Base-by-base conservation (phyloP, 2,329 filamentous ascomycete species). In the Alternaria triticimaculans region DNA sequence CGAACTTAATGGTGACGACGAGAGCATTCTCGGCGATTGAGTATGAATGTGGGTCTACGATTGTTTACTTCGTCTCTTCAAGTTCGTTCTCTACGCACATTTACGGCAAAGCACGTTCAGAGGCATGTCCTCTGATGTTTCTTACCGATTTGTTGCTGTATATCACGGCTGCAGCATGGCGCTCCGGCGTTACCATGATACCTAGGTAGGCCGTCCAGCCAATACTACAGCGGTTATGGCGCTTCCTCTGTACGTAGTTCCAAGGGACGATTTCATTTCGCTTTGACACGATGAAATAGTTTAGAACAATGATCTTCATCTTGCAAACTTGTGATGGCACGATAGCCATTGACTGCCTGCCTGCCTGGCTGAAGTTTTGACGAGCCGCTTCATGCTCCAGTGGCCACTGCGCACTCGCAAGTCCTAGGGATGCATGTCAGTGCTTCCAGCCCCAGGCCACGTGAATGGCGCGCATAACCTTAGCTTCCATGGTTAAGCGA, bases 11-110 rank as follows among this genome's bases (percentile, higher is more conserved):
- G 72, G 60, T 12, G 81, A 86, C 9, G 61, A 72, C 53, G 82
- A 83, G 70, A 82, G 80, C 59, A 78, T 83, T 21, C 68, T 83
- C 15, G 82, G 82, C 6, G 82, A 81, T 61, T 80, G 63, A 71
- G 28, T 15, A 43, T 57, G 23, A 46, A 15, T 46, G 51, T 60
- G 60, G 53, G 60, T 50, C 26, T 43, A 45, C 18, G 12, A 50
- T 57, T 30, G 18, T 21, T 41, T 41, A 43, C 23, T 43, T 20
- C 28, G 11, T 59, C 23, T 50, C 44, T 30, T 44, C 55, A 2
- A 48, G 9, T n/a, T 25, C 45, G 21, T n/a, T 45, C 51, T 55
- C 14, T 30, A 43, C 51, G 28, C 26, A 46, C 30, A 37, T 43
- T 25, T 20, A 48, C 48, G 61, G 59, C 26, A 46, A 55, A 41